Base-by-base conservation (phyloP, 768 basidiomycete genomes). In the Pisolithus microcarpus region DNA sequence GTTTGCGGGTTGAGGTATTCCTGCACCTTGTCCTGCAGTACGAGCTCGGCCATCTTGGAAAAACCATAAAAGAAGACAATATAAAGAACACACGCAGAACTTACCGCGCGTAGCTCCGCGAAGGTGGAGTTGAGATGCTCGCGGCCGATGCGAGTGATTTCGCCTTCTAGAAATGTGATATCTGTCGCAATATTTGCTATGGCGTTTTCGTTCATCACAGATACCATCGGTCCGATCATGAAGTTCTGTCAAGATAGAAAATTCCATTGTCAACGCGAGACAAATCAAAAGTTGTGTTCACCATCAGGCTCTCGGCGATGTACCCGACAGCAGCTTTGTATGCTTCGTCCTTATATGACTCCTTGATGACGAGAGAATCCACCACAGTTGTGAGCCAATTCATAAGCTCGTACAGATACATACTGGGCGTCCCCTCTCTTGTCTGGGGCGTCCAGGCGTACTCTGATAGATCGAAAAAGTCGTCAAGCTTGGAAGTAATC, bases 301-400 rank as follows among this genome's bases (percentile, higher is more conserved):
- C 96, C 85, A 93, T 89, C 28, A 98, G 72, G 52, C 84, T 89
- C 51, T 85, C 82, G 0, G 90, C 85, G 51, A 96, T 90, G 61
- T 96, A 91, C 30, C 80, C 74, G n/a, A 95, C 74, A 13, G 96
- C 94, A 40, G 82, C 85, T 55, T 79, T 81, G 66, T 96, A 99
- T 9, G 90, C 91, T 57, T 90, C 84, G 48, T 91, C 87, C 68
- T 93, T 94, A 71, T 91, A 85, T 9, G 72, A 69, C 51, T 93
- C 88, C 50, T 88, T 84, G 70, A 98, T 82, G 53, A 77, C 79
- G 57, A 85, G 82, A 52, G 82, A 91, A 66, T 98, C 96, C 44
- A 99, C 91, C 50, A 96, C 89, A 1, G 94, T 96, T 37, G 87
- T 94, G 48, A 98, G 76, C 88, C 94, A 99, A 65, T 92, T 93